Evolutionary conservation across 495 filamentous ascomycete genomes (phyloP), one percentile per base, ranked within the genome.

Genomic region (Aspergillus baeticus): DNA sequence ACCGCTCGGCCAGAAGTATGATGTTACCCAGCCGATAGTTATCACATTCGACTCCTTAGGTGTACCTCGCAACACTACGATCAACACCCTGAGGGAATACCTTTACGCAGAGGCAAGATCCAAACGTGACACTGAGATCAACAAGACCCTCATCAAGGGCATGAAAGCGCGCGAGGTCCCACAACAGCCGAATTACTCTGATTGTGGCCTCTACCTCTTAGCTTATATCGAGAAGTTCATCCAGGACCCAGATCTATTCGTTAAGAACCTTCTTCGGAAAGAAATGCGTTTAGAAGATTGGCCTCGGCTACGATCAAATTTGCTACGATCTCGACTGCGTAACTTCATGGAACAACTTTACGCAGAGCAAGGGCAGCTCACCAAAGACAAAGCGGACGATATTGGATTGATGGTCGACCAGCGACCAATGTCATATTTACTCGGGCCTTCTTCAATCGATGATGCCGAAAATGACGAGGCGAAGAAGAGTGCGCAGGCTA

Each of bases 21-120:
- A 74, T 43, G 57, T 66, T 14, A 47, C 46, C 37, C 78, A 77
- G 41, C 84, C 91, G 6, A 79, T 79, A 20, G 96, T 98, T 53
- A 85, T 98, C 59, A 91, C 90, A 0, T 83, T 98, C 14, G 94
- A 98, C 69, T 98, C 94, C 0, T 76, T 98, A 26, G 86, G 84
- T 35, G 35, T 63, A 15, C 11, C 66, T 0, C 93, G 91, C 63
- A 73, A 80, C 1, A 66, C 71, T 2, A 86, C 89, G 2, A 79
- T 87, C 38, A 76, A 63, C 34, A 75, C 79, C 33, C 79, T 98
- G 8, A 90, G 87, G 55, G 81, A 90, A 6, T 98, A 96, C 71
- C 74, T 98, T 20, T 65, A 76, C 21, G 77, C 77, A 38, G 94
- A 98, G 75, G 86, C 87, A 2, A 73, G 77, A 51, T 75, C 82